Base-by-base conservation (phyloP, 139 green algal genomes). In the Picochlorum sp. region DNA sequence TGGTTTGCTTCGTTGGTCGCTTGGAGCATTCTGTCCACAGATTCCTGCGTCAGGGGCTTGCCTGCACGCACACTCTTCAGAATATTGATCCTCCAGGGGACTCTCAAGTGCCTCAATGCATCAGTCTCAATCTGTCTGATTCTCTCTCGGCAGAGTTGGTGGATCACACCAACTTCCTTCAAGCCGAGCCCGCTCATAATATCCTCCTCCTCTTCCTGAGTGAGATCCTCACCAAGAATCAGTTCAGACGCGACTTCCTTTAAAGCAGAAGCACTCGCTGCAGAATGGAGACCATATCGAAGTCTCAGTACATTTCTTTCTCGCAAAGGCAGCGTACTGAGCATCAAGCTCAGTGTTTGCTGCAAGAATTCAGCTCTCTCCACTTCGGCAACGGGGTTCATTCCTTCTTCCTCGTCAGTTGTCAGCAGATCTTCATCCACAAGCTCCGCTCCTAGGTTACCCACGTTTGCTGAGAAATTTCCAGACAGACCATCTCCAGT, bases 91-190 rank as follows among this genome's bases (percentile, higher is more conserved):
- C 67, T 58, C 47, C 18, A 49, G 8, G 28, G 14, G n/a, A 28
- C 52, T 34, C 69, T 70, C 58, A 94, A 66, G 62, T 88, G 86
- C 4, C 73, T 68, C 52, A 95, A 49, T 20, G 86, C 88, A 66
- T 89, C 88, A 21, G 69, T 62, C 66, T 96, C 88, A 26, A 96
- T 90, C 79, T 96, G 88, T 1, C 88, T 69, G 49, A 96, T 91
- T 24, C 88, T 73, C 77, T 96, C 88, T 31, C 77, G 67, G 18
- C 79, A 90, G 6, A 96, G 57, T 45, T 70, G 64, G 15, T 79
- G 64, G 2, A 64, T 57, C 1, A 21, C 15, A 15, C 54, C 61
- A 34, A 73, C 31, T 44, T 73, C 85, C 45, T 65, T 66, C 57
- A 79, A 28, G 5, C 11, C 52, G 55, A 76, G 24, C 23, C 26